Evolutionary conservation across 768 basidiomycete genomes (phyloP).

Genomic region (Russula abietina): DNA sequence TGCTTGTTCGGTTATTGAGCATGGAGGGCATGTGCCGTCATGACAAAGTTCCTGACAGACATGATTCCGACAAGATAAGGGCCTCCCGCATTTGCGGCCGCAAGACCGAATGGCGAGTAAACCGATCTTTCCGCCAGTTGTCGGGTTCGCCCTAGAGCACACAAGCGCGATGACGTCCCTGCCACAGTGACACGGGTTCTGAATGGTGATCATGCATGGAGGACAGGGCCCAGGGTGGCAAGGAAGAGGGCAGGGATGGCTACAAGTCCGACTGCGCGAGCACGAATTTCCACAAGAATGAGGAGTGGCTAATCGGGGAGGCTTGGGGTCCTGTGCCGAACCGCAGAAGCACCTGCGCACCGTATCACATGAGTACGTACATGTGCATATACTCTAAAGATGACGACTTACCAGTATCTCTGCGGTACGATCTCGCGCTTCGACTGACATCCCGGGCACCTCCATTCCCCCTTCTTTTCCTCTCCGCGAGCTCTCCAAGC

Average conservation of each 20-base stretch:
- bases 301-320: conserved; percentile 60
- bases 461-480: conserved; percentile 71
- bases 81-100: conserved; percentile 35
- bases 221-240: conserved; percentile 98
- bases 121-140: conserved; percentile 23
- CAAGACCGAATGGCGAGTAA: conserved; percentile 34
- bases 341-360: conserved; percentile 75
- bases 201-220: conserved; percentile 77
- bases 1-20: conserved; percentile 47
- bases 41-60: conserved; percentile 67
- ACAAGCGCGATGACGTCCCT: conserved; percentile 51
- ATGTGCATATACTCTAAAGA: neutral
- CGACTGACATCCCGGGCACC: conserved; percentile 90
- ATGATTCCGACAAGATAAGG: conserved; percentile 69
- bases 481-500: conserved; percentile 72
- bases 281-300: conserved; percentile 75
- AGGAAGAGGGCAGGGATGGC: conserved; percentile 73
- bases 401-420: conserved; percentile 56
- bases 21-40: conserved; percentile 63
- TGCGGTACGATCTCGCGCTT: conserved; percentile 61
- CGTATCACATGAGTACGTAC: neutral
- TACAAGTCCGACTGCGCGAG: conserved; percentile 56
- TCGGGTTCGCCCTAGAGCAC: conserved; percentile 42
- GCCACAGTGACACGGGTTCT: conserved; percentile 73
- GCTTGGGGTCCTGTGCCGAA: conserved; percentile 64